Conservation (phyloP, 768 basidiomycete genomes). For the Mycena rebaudengoi region DNA sequence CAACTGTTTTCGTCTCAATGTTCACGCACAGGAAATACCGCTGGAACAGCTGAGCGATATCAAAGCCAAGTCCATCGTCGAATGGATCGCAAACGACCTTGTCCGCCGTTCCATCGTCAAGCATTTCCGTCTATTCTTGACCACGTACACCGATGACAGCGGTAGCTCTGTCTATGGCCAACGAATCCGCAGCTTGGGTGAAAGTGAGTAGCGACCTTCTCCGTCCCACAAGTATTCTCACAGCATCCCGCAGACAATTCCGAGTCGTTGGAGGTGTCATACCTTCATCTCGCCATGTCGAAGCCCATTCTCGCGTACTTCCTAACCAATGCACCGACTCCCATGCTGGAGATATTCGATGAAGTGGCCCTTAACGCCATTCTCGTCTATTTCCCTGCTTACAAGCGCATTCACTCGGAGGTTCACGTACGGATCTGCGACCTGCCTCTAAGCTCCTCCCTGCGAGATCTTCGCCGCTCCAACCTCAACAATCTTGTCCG, state of each 20-base stretch:
- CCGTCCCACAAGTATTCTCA: constrained; percentile 4
- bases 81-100: constrained; percentile 95
- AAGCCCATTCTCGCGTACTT: constrained; percentile 98
- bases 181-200: constrained; percentile 91
- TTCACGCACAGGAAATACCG: constrained; percentile 78
- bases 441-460: constrained; percentile 86
- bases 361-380: constrained; percentile 94
- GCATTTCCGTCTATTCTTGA: constrained; percentile 94
- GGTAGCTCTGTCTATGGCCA: constrained; percentile 94
- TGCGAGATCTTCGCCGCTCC: constrained; percentile 91
- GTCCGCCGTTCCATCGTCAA: constrained; percentile 90
- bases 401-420: constrained; percentile 97
- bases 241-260: constrained; percentile 76
- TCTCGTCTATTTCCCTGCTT: constrained; percentile 93
- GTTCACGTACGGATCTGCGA: constrained; percentile 97
- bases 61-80: constrained; percentile 95
- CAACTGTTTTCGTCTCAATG: constrained; percentile 28
- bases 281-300: constrained; percentile 90
- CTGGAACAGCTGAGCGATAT: constrained; percentile 97
- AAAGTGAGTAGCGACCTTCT: constrained; percentile 65
- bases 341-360: constrained; percentile 95
- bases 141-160: constrained; percentile 94
- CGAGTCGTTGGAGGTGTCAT: constrained; percentile 97
- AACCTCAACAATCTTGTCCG: constrained; percentile 96
- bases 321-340: constrained; percentile 91